Percentiles rank a stretch among this genome's conserved stretches.
phyloP scores from a whole-genome alignment of 345 rosid species.

The Arabis alpina region DNA sequence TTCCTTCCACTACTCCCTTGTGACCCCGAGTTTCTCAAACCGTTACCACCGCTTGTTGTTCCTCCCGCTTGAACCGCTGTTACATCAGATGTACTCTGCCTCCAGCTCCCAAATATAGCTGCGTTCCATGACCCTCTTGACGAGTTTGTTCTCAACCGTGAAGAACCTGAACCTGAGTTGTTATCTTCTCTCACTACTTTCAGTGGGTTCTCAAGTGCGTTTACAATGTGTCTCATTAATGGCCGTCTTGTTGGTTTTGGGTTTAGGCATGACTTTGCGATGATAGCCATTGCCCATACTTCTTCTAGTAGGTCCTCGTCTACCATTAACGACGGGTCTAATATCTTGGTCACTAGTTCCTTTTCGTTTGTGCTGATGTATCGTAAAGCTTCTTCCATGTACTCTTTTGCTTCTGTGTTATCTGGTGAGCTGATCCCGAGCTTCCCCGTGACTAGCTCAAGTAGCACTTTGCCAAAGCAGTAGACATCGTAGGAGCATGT shows the following conservation, averaged over 20 bases:
- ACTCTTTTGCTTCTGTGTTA: conserved; percentile 64
- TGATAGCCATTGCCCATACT: conserved; percentile 99
- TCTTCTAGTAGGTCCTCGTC: conserved; percentile 96
- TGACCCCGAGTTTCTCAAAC: conserved; percentile 81
- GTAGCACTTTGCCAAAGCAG: conserved; percentile 96
- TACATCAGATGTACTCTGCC: conserved; percentile 81
- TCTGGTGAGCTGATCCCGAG: conserved; percentile 80
- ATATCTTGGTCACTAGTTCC: conserved; percentile 85
- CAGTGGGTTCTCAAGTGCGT: conserved; percentile 90
- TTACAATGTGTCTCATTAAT: conserved; percentile 86
- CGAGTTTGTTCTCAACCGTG: conserved; percentile 81
- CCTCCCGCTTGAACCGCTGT: conserved; percentile 58
- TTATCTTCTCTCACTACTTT: conserved; percentile 89
- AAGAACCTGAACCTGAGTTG: conserved; percentile 57
- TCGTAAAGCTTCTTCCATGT: conserved; percentile 72
- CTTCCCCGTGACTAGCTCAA: conserved; percentile 94
- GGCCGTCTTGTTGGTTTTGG: conserved; percentile 93
- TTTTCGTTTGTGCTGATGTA: conserved; percentile 86
- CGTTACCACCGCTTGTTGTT: conserved; percentile 49
- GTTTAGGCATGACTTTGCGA: conserved; percentile 93
- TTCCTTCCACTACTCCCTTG: conserved; percentile 75
- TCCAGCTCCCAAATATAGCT: conserved; percentile 94
- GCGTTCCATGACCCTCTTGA: conserved; percentile 96
- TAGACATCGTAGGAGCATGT: conserved; percentile 82
- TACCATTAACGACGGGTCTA: conserved; percentile 85